These are phyloP conservation scores for Xylariaceae sp. DNA, from an alignment of 2,329 filamentous ascomycete genomes.

Conservation along the genomic window DNA sequence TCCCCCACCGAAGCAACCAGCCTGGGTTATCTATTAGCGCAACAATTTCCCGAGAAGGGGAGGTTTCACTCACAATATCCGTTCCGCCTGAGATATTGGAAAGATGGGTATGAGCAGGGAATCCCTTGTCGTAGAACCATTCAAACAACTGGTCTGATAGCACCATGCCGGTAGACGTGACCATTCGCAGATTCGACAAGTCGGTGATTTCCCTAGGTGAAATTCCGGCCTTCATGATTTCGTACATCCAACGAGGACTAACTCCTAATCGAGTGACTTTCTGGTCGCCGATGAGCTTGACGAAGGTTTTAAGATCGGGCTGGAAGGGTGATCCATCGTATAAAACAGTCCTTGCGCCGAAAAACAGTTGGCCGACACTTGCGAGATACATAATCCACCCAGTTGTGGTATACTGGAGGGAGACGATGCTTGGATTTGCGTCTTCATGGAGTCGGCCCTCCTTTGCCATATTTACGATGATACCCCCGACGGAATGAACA, in stretches of 20 bases:
- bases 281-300: conserved; percentile 60
- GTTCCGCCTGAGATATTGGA: conserved; percentile 75
- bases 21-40: conserved; percentile 33
- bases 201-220: conserved; percentile 60
- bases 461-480: conserved; percentile 52
- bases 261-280: conserved; percentile 69
- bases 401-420: conserved; percentile 60
- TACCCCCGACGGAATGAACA: conserved; percentile 69
- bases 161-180: conserved; percentile 78
- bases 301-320: conserved; percentile 60
- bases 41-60: background rate
- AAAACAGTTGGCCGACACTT: conserved; percentile 54
- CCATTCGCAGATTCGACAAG: conserved; percentile 55
- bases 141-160: conserved; percentile 72
- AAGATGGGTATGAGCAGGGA: conserved; percentile 63
- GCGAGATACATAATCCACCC: conserved; percentile 88
- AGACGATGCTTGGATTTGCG: conserved; percentile 36
- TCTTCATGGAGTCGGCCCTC: conserved; percentile 55
- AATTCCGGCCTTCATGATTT: conserved; percentile 62
- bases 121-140: conserved; percentile 71
- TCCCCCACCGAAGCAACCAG: conserved; percentile 57
- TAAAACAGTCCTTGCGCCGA: conserved; percentile 61
- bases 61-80: conserved; percentile 55
- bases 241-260: conserved; percentile 72
- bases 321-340: conserved; percentile 82